Evolutionary conservation across 148 eudicot genomes (phyloP), one percentile per base, ranked within the genome.

Genomic region (Vaccinium corymbosum): DNA sequence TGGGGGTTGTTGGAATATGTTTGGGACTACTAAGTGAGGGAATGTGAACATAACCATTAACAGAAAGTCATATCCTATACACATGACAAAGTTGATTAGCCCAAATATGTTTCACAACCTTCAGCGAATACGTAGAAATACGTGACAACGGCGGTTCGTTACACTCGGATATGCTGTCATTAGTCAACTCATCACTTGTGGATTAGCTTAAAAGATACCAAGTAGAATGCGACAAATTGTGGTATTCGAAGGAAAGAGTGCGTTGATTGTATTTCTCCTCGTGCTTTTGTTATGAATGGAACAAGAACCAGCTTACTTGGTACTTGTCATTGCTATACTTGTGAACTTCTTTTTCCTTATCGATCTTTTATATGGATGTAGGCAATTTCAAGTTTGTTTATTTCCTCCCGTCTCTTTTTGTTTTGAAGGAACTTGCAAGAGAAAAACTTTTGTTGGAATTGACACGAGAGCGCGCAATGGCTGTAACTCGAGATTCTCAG

Each of bases 401-500:
- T 32, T 79, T 56, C 48, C 25, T 17, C 49, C 49, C 7, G 8
- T 42, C 17, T 79, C 48, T 10, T 80, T 49, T 61, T 56, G 64
- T 84, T 80, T 66, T 27, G 16, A 82, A 97, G 98, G 98, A 97
- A 84, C 90, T 94, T 82, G 89, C 93, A 0, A 87, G 91, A 84
- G 99, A 94, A 64, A 89, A 91, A 81, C 92, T 94, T 19, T 42
- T 91, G 66, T 55, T 83, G 86, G 97, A 93, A 86, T 83, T 93
- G 81, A 90, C 90, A 75, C 91, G 86, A 64, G 92, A 89, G 66
- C 90, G 86, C 17, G 92, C 91, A 48, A 78, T 87, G 70, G 93
- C 91, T 81, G 86, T 83, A 64, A 89, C 79, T 87, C 79, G 77
- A 88, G 94, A 94, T 78, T 88, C 87, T 14, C 87, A 78, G 84